phyloP scores from a whole-genome alignment of 768 basidiomycete species.

The Suillus variegatus region DNA sequence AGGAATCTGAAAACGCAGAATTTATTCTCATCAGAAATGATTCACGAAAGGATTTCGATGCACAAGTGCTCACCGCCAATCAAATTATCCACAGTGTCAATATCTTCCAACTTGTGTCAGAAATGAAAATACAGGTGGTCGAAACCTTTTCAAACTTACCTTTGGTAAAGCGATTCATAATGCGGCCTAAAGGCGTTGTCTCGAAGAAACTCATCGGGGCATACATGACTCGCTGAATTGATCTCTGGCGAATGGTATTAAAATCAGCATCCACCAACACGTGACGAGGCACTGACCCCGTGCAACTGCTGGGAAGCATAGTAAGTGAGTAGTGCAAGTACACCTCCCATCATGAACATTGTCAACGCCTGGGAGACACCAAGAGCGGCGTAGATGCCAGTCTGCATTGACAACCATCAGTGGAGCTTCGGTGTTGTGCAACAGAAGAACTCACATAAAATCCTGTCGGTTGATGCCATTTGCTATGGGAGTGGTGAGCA shows the following conservation, averaged over 20 bases:
- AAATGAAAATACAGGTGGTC: background rate
- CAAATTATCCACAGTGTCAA: conserved; percentile 79
- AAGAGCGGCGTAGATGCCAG: conserved; percentile 78
- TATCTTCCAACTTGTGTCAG: conserved; percentile 41
- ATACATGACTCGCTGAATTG: conserved; percentile 71
- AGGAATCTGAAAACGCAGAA: conserved; percentile 46
- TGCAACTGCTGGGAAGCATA: conserved; percentile 76
- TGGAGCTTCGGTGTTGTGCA: conserved; percentile 29
- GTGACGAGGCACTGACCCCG: conserved; percentile 37
- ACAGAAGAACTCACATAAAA: conserved; percentile 61
- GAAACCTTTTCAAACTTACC: conserved; percentile 38
- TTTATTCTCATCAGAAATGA: background rate
- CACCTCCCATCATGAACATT: conserved; percentile 66
- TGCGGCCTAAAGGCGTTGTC: conserved; percentile 83
- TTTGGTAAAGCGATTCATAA: conserved; percentile 91
- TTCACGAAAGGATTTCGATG: conserved; percentile 8
- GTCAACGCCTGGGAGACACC: conserved; percentile 71
- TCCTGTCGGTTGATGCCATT: conserved; percentile 58
- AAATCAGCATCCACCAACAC: background rate
- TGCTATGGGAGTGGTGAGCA: conserved; percentile 27
- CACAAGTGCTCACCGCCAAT: conserved; percentile 42
- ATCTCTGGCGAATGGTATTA: conserved; percentile 40
- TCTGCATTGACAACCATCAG: conserved; percentile 40
- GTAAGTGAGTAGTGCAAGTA: conserved; percentile 69
- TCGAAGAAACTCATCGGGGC: conserved; percentile 93